Evolutionary conservation across 371 early-diverging fungal genomes (phyloP).

Genomic region (Syncephalastrum monosporum): DNA sequence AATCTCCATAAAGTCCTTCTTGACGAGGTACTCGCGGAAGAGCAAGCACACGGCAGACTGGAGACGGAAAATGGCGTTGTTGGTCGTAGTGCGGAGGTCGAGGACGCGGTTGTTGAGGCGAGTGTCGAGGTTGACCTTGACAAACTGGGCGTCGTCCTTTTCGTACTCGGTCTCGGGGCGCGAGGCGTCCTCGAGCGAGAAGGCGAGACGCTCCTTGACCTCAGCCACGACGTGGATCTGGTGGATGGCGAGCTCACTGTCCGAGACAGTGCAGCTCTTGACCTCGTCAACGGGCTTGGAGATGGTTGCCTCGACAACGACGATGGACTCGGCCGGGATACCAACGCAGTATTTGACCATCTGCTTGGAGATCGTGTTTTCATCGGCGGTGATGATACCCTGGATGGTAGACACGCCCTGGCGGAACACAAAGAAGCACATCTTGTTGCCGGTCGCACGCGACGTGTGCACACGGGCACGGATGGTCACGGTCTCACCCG

Average conservation of each 20-base stretch:
- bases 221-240: slow-evolving; percentile 80
- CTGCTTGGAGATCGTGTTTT: slow-evolving; percentile 81
- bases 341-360: slow-evolving; percentile 92
- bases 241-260: slow-evolving; percentile 83
- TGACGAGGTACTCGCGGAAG: slow-evolving; percentile 93
- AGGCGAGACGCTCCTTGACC: slow-evolving; percentile 86
- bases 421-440: slow-evolving; percentile 92
- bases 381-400: slow-evolving; percentile 73
- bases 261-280: slow-evolving; percentile 89
- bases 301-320: slow-evolving; percentile 81
- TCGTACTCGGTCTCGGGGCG: slow-evolving; percentile 84
- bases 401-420: slow-evolving; percentile 89
- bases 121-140: slow-evolving; percentile 89
- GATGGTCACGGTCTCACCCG: slow-evolving; percentile 76
- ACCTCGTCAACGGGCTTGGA: slow-evolving; percentile 81
- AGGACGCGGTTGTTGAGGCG: slow-evolving; percentile 97
- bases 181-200: slow-evolving; percentile 95
- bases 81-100: slow-evolving; percentile 96
- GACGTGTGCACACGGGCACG: slow-evolving; percentile 91
- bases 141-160: slow-evolving; percentile 63
- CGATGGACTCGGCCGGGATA: slow-evolving; percentile 88
- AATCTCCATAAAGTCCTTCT: slow-evolving; percentile 94
- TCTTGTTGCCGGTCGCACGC: slow-evolving; percentile 86
- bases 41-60: slow-evolving; percentile 93
- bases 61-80: slow-evolving; percentile 98